Conservation (phyloP, 176 grass and related monocot species). For the Eragrostis curvula region DNA sequence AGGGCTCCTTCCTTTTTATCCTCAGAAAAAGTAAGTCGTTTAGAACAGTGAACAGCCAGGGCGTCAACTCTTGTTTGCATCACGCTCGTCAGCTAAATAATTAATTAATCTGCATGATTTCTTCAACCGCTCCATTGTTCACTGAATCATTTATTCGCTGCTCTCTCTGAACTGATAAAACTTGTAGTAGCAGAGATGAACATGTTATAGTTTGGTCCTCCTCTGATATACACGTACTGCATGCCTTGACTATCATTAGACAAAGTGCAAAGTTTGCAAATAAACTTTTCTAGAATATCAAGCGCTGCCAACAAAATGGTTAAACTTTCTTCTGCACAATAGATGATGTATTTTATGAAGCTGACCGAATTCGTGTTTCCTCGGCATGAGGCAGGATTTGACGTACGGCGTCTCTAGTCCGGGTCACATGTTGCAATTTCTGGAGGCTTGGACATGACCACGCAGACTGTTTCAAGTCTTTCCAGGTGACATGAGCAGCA, state of each 20-base stretch:
- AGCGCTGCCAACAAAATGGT: not conserved
- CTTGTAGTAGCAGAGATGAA: not conserved
- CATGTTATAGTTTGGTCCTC: not conserved
- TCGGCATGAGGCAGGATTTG: conserved; percentile 24
- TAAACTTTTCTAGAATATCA: not conserved
- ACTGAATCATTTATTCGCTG: not conserved
- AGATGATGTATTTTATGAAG: not conserved
- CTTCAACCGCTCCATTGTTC: not conserved
- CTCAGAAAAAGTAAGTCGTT: not conserved
- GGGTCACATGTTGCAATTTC: conserved; percentile 27
- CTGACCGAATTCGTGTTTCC: conserved; percentile 17
- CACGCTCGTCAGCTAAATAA: conserved; percentile 11
- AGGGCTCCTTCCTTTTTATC: not conserved
- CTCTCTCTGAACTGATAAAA: not conserved
- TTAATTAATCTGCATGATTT: not conserved
- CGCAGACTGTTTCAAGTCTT: conserved; percentile 24
- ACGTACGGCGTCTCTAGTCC: not conserved
- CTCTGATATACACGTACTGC: not conserved
- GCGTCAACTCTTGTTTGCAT: not conserved
- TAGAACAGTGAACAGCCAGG: not conserved
- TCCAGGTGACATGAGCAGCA: conserved; percentile 45
- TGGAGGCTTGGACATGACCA: conserved; percentile 20
- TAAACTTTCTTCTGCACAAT: not conserved
- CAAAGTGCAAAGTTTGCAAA: not conserved
- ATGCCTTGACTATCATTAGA: not conserved